Percentiles rank a stretch among this genome's conserved stretches.
phyloP scores from a whole-genome alignment of 2,329 filamentous ascomycete genomes.

The Drechmeria coniospora region DNA sequence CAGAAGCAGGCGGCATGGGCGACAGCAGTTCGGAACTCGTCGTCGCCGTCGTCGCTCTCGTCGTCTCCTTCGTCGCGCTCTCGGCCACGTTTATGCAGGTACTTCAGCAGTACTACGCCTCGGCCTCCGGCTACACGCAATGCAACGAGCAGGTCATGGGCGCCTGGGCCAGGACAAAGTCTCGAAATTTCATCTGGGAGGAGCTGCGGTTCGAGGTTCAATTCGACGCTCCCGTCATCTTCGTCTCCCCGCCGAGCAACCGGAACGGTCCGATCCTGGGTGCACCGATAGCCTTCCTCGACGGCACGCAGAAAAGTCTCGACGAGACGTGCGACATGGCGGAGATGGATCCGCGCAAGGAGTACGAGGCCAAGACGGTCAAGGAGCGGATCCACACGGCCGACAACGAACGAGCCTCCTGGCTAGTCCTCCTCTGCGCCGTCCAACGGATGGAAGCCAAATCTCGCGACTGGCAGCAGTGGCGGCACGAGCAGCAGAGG shows the following conservation, averaged over 20 bases:
- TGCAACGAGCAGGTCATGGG: slow-evolving; percentile 33
- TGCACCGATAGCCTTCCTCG: slow-evolving; percentile 20
- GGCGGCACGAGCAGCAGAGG: slow-evolving; percentile 15
- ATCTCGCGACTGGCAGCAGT: slow-evolving; percentile 30
- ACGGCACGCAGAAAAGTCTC: slow-evolving; percentile 22
- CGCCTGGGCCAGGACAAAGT: slow-evolving; percentile 25
- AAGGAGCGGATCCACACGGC: slow-evolving; percentile 33
- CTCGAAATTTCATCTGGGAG: slow-evolving; percentile 21
- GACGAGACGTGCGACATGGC: slow-evolving; percentile 16
- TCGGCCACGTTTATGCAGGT: slow-evolving; percentile 30
- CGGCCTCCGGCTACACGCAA: slow-evolving; percentile 32
- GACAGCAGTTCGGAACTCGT: slow-evolving; percentile 15
- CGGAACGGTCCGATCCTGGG: slow-evolving; percentile 16
- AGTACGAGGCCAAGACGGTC: slow-evolving; percentile 9
- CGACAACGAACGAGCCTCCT: slow-evolving; percentile 40
- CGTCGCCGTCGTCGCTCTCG: slow-evolving; percentile 27
- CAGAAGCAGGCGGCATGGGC: too few species aligned
- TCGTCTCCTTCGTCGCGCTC: slow-evolving; percentile 31
- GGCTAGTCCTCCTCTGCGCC: slow-evolving; percentile 33
- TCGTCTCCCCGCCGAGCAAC: slow-evolving; percentile 29
- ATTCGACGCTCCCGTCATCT: slow-evolving; percentile 34
- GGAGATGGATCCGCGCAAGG: slow-evolving; percentile 14
- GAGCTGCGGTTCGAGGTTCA: slow-evolving; percentile 34
- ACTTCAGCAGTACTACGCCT: slow-evolving; percentile 33
- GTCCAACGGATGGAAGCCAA: slow-evolving; percentile 33